phyloP scores from a whole-genome alignment of 2,329 filamentous ascomycete genomes.

The Microdochium nivale region DNA sequence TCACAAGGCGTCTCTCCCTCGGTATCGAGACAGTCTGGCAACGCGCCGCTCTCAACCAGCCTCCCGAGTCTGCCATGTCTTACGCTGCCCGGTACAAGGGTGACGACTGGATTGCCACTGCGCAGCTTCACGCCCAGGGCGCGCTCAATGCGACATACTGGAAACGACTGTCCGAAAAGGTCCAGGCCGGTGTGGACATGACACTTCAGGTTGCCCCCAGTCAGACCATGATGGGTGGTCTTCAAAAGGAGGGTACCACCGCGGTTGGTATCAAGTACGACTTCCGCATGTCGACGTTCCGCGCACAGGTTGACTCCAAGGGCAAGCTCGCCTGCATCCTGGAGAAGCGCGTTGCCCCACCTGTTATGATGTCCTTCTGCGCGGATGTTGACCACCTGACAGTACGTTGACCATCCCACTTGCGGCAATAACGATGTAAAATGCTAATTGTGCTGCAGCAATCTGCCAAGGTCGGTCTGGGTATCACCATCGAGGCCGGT shows the following conservation, averaged over 20 bases:
- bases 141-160: slow-evolving; percentile 89
- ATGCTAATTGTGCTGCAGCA: slow-evolving; percentile 50
- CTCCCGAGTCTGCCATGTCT: slow-evolving; percentile 83
- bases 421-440: not conserved
- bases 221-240: slow-evolving; percentile 65
- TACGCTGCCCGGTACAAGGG: slow-evolving; percentile 91
- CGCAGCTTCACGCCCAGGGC: slow-evolving; percentile 82
- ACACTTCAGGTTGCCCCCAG: slow-evolving; percentile 72
- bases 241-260: slow-evolving; percentile 80
- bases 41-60: slow-evolving; percentile 71
- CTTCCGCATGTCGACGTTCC: slow-evolving; percentile 91
- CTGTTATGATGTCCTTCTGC: slow-evolving; percentile 88
- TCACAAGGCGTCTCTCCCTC: slow-evolving; percentile 79
- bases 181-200: slow-evolving; percentile 92
- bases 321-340: slow-evolving; percentile 88
- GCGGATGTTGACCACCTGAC: slow-evolving; percentile 94
- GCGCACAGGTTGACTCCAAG: slow-evolving; percentile 89
- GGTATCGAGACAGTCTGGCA: slow-evolving; percentile 92
- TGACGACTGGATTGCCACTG: slow-evolving; percentile 85
- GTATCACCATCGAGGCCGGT: slow-evolving; percentile 82
- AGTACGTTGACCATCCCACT: slow-evolving; percentile 46
- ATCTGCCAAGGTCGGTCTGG: slow-evolving; percentile 88
- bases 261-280: slow-evolving; percentile 96
- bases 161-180: slow-evolving; percentile 84
- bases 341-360: slow-evolving; percentile 91